These are phyloP conservation scores for Blastocystis sp. DNA, from an alignment of 352 stramenopile species.

Conservation along the genomic window DNA sequence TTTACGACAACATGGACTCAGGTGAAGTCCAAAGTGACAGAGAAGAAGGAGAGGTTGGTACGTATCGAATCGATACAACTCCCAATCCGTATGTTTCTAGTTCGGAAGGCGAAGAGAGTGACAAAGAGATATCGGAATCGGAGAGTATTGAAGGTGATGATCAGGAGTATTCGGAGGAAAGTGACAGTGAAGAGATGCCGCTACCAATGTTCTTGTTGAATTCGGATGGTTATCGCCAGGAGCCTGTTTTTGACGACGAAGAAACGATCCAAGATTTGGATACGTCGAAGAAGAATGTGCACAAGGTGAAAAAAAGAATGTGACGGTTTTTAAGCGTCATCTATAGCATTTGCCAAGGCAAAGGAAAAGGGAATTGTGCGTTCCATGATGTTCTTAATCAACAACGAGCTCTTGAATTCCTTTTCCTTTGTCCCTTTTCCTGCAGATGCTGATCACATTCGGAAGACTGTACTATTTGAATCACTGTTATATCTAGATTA, in stretches of 20 bases:
- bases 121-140: too few relatives aligned
- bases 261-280: background rate
- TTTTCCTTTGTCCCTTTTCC: slow-evolving; percentile 23
- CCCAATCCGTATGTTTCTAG: background rate
- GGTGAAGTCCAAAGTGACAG: too few relatives aligned
- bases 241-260: background rate
- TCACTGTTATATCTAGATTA: background rate
- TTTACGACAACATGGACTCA: slow-evolving; percentile 12
- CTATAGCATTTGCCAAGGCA: slow-evolving; percentile 11
- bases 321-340: background rate
- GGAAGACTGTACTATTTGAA: background rate
- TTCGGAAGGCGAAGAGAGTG: too few relatives aligned
- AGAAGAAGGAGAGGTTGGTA: too few relatives aligned
- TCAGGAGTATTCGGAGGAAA: background rate
- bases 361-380: slow-evolving; percentile 16
- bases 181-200: slow-evolving; percentile 20
- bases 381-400: background rate
- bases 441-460: background rate
- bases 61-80: background rate
- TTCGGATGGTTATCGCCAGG: background rate
- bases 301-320: slow-evolving; percentile 2
- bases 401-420: slow-evolving; percentile 37
- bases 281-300: background rate
- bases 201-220: slow-evolving; percentile 8
- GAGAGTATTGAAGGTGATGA: too few relatives aligned